These are phyloP conservation scores for Physcomitrium patens DNA, from an alignment of 225 moss, liverwort and hornwort genomes.

Conservation along the genomic window DNA sequence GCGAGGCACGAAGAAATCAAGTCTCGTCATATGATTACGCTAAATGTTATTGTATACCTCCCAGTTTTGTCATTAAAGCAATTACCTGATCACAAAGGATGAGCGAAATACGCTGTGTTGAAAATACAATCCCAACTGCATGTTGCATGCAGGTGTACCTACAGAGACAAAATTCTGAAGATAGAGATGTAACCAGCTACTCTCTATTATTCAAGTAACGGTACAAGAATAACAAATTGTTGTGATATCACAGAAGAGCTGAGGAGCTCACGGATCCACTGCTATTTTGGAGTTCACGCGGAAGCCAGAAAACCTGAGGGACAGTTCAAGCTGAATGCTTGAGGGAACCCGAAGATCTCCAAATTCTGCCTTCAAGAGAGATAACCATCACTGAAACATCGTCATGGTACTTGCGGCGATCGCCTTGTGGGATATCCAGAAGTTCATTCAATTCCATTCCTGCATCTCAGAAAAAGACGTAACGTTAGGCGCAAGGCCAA, in stretches of 20 bases:
- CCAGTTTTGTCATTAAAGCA: slow-evolving; percentile 39
- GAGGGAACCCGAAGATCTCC: slow-evolving; percentile 90
- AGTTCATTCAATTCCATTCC: slow-evolving; percentile 99
- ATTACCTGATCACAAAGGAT: slow-evolving; percentile 45
- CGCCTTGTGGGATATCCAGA: slow-evolving; percentile 99
- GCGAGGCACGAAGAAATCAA: slow-evolving; percentile 31
- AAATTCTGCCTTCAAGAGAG: slow-evolving; percentile 99
- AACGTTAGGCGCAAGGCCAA: too few species aligned
- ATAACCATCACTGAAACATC: slow-evolving; percentile 99
- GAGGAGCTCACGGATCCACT: slow-evolving; percentile 33
- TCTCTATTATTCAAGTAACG: slow-evolving; percentile 60
- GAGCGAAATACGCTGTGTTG: slow-evolving; percentile 33
- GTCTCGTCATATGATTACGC: slow-evolving; percentile 30
- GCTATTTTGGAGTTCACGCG: slow-evolving; percentile 27
- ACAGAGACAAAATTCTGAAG: slow-evolving; percentile 57
- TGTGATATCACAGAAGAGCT: slow-evolving; percentile 35
- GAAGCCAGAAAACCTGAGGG: slow-evolving; percentile 19
- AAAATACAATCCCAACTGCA: slow-evolving; percentile 45
- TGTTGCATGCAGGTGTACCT: slow-evolving; percentile 48
- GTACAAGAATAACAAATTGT: slow-evolving; percentile 63
- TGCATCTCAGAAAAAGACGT: slow-evolving; percentile 31
- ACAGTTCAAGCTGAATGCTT: slow-evolving; percentile 52
- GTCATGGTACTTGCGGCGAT: slow-evolving; percentile 98
- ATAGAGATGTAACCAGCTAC: slow-evolving; percentile 55
- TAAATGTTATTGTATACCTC: slow-evolving; percentile 42